Conservation (phyloP, 306 rosid species). For the Casuarina glauca region DNA sequence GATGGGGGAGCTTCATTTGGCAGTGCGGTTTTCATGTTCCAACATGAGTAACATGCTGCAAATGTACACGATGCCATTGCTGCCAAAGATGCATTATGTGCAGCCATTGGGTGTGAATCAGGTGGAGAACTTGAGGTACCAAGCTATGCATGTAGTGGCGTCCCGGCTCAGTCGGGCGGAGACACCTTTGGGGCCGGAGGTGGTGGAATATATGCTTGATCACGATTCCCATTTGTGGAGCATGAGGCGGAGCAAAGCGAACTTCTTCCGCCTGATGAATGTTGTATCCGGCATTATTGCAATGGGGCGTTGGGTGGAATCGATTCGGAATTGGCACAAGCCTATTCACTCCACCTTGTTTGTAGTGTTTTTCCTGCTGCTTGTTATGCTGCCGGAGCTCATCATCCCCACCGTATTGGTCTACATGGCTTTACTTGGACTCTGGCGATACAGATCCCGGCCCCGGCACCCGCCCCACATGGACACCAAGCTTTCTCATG, state of each 20-base stretch:
- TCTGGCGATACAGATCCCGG: conserved; percentile 49
- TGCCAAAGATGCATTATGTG: conserved; percentile 65
- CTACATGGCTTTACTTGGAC: conserved; percentile 46
- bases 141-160: conserved; percentile 52
- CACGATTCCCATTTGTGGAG: conserved; percentile 58
- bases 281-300: conserved; percentile 50
- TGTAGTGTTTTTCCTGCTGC: conserved; percentile 32
- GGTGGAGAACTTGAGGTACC: conserved; percentile 49
- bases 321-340: conserved; percentile 50
- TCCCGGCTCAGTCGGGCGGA: conserved; percentile 54
- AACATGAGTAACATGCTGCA: conserved; percentile 50
- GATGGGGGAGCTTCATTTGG: conserved; percentile 69
- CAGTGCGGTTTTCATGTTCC: conserved; percentile 56
- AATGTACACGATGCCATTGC: conserved; percentile 50
- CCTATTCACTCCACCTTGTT: conserved; percentile 43
- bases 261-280: conserved; percentile 52
- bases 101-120: conserved; percentile 53
- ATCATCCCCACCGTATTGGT: conserved; percentile 38
- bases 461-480: conserved; percentile 63
- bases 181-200: conserved; percentile 54
- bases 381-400: conserved; percentile 46
- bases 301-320: conserved; percentile 39
- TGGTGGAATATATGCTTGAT: conserved; percentile 66
- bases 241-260: conserved; percentile 64
- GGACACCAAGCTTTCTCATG: conserved; percentile 56